Base-by-base conservation (phyloP, 164 flowering plant species). In the Tinospora cordifolia region DNA sequence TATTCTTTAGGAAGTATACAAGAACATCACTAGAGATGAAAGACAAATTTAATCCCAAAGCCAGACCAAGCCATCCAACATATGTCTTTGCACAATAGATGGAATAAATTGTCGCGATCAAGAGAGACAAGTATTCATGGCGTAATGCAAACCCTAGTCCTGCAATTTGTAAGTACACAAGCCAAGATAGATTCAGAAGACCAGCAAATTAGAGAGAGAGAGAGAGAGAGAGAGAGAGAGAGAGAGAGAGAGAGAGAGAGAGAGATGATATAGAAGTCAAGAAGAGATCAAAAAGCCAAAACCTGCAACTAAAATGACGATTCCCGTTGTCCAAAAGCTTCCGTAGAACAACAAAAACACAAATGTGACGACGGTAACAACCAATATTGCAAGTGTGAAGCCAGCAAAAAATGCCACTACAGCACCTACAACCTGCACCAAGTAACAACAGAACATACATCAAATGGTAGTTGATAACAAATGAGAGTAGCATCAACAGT, bases 1-100 rank as follows among this genome's bases (percentile, higher is more conserved):
- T 88, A 74, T 81, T 85, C 80, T 83, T 88, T 27, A 92, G 79
- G 76, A 88, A 82, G 80, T 84, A 86, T 75, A 90, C 72, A 63
- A 92, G 85, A 72, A 78, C 82, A 78, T 95, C 99, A 81, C 91
- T 95, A 47, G 97, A 90, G 75, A 95, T 76, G 74, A 92, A 95
- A 41, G 99, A 85, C 41, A 95, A 76, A 79, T 89, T 95, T 70
- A 92, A 74, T 57, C 84, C 94, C 73, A 87, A 67, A 69, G 88
- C 68, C 77, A 92, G 74, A 71, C 98, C 93, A 66, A 85, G 79
- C 97, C 96, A 95, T 66, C 99, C 98, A 60, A 83, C 88, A 76
- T 86, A 90, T 26, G 74, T 69, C 91, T 88, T 86, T 24, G 90
- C 97, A 84, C 90, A 83, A 75, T 89, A 88, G 14, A 83, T 62